A percentile compares a stretch with the other conserved stretches of the same genome.
These are phyloP conservation scores for Penicillium sp. DNA, from an alignment of 2,329 filamentous ascomycete species.

Conservation along the genomic window DNA sequence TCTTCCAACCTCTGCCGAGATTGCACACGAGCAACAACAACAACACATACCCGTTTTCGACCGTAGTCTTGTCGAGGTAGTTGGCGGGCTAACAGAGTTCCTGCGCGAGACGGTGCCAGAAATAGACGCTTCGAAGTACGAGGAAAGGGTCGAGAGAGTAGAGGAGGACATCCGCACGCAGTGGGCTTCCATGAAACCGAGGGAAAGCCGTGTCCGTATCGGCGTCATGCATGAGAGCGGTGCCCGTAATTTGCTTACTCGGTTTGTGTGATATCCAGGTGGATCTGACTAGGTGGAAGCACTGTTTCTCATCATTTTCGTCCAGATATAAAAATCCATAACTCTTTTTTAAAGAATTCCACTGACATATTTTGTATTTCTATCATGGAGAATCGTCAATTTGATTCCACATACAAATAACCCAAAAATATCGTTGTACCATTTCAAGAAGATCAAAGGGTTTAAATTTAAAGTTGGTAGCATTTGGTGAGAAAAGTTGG, in stretches of 20 bases:
- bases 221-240: background rate
- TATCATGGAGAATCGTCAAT: no score
- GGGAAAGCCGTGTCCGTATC: background rate
- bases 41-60: background rate
- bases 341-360: no score
- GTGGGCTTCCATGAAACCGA: background rate
- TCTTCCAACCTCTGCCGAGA: constrained; percentile 1
- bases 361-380: no score
- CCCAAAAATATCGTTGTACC: no score
- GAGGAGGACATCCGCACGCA: background rate
- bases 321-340: no score
- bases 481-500: no score
- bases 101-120: constrained; percentile 12
- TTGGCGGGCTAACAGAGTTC: constrained; percentile 17
- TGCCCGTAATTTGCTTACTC: background rate
- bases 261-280: background rate
- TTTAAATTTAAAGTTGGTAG: no score
- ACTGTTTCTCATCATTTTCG: no score
- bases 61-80: constrained; percentile 2
- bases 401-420: no score
- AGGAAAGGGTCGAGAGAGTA: constrained; percentile 9
- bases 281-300: no score
- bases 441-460: no score
- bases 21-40: constrained; percentile 8
- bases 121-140: constrained; percentile 8